Percentiles rank a stretch among this genome's conserved stretches.
Evolutionary conservation across 495 filamentous ascomycete genomes (phyloP).

Genomic region (Thozetella sp.): DNA sequence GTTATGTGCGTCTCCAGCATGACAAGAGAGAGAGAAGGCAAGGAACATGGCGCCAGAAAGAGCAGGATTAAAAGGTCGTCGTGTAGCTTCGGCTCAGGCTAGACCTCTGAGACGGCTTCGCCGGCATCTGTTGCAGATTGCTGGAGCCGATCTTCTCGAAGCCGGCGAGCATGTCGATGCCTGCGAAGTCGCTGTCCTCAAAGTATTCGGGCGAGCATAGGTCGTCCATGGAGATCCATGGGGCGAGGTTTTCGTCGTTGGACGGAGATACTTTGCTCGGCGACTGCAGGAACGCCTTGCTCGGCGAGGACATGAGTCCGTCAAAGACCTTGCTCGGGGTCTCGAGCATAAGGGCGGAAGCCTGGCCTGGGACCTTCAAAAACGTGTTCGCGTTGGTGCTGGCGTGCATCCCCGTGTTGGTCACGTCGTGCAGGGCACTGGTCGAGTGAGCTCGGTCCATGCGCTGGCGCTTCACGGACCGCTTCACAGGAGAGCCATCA

Average conservation of each 20-base stretch:
- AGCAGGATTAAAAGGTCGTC: conserved; percentile 37
- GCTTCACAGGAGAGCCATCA: conserved; percentile 77
- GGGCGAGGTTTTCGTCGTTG: conserved; percentile 44
- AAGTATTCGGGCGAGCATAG: conserved; percentile 55
- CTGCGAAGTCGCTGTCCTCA: conserved; percentile 65
- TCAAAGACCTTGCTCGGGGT: conserved; percentile 58
- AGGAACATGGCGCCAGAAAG: conserved; percentile 19
- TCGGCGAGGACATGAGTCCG: conserved; percentile 40
- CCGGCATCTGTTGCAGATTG: conserved; percentile 23
- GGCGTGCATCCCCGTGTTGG: conserved; percentile 50
- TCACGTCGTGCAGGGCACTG: conserved; percentile 69
- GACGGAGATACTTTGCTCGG: conserved; percentile 41
- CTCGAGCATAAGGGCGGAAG: conserved; percentile 41
- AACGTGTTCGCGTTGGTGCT: conserved; percentile 44
- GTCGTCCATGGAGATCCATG: conserved; percentile 51
- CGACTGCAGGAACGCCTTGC: conserved; percentile 64
- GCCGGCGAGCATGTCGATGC: conserved; percentile 83
- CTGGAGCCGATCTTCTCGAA: conserved; percentile 84
- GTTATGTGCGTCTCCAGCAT: conserved; percentile 26
- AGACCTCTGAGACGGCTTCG: conserved; percentile 31
- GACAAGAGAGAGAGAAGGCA: conserved; percentile 20
- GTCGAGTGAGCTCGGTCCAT: conserved; percentile 59
- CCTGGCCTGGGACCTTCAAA: conserved; percentile 41
- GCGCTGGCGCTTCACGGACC: conserved; percentile 64
- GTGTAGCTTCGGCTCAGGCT: conserved; percentile 40